These are phyloP conservation scores for Neurospora sp. DNA, from an alignment of 495 filamentous ascomycete genomes.

Conservation along the genomic window DNA sequence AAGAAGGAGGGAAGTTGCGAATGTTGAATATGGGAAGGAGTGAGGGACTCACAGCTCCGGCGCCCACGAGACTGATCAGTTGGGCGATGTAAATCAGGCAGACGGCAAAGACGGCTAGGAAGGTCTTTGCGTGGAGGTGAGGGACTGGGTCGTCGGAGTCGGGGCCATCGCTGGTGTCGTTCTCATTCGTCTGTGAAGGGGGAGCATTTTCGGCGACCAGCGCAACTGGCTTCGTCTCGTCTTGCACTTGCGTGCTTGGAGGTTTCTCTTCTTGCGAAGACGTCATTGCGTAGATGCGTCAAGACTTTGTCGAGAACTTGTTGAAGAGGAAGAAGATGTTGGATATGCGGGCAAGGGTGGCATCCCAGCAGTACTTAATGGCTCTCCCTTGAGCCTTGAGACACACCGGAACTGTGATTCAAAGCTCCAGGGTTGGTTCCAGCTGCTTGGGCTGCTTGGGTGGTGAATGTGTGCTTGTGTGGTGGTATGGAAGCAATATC, in stretches of 20 bases:
- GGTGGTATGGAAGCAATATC: background rate
- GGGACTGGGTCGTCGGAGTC: conserved; percentile 9
- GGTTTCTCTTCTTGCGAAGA: background rate
- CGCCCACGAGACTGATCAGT: conserved; percentile 19
- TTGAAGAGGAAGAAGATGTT: background rate
- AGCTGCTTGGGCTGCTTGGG: background rate
- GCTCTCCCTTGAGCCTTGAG: background rate
- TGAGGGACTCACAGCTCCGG: conserved; percentile 19
- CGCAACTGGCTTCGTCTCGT: background rate
- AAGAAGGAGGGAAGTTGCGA: background rate
- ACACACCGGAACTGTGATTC: background rate
- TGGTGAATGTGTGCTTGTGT: background rate
- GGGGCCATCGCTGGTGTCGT: background rate
- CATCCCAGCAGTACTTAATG: background rate
- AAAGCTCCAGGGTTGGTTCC: background rate
- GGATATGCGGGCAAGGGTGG: background rate
- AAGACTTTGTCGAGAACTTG: background rate
- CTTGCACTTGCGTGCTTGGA: background rate
- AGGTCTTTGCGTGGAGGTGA: conserved; percentile 22
- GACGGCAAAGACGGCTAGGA: conserved; percentile 20
- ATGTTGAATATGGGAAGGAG: background rate
- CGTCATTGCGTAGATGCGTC: background rate
- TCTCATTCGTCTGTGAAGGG: background rate
- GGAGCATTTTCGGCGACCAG: background rate
- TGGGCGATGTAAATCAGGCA: conserved; percentile 26